Evolutionary conservation across 2,329 filamentous ascomycete genomes (phyloP), one percentile per base, ranked within the genome.

Genomic region (Trichoderma gracile): DNA sequence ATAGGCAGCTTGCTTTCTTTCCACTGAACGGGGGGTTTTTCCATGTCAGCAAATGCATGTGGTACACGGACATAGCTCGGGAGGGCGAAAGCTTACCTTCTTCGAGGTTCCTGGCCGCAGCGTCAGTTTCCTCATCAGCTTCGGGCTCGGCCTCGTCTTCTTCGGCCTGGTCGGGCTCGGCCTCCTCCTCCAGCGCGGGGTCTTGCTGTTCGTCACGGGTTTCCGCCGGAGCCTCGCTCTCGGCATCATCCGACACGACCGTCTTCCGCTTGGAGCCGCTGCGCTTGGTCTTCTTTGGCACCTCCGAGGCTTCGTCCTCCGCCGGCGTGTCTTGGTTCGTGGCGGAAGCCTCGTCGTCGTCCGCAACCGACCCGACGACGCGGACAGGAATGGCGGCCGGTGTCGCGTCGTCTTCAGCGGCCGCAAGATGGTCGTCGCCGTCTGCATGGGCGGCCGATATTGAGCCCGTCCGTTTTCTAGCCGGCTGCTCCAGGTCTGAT

Each of bases 1-100:
- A 73, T 93, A 89, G 0, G 93, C 93, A 40, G 86, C 85, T 72
- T 88, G 88, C 78, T 94, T 95, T 73, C 87, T 88, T 71, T 91
- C 86, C 68, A 91, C 91, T 94, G 19, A 12, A n/a, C n/a, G n/a
- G n/a, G n/a, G n/a, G 10, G 27, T 12, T 71, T 66, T 65, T 21
- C 7, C 21, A 12, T 10, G 70, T 74, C 66, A 72, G 71, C 71
- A 38, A 8, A 45, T 10, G 42, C 38, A 14, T 67, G 2, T 60
- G 21, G 15, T 25, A 25, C 27, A 52, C 5, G 14, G 25, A n/a
- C 43, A 4, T 5, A 27, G 40, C 21, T 21, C 61, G 12, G 42
- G 23, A 42, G 66, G 68, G 33, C 9, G 19, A 49, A 45, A 67
- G 71, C 84, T 76, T 83, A 86, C 87, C 74, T 72, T 89, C 86